Percentiles rank a stretch among this genome's conserved stretches.
phyloP scores from a whole-genome alignment of 306 rosid species.

The Rosa multiflora region DNA sequence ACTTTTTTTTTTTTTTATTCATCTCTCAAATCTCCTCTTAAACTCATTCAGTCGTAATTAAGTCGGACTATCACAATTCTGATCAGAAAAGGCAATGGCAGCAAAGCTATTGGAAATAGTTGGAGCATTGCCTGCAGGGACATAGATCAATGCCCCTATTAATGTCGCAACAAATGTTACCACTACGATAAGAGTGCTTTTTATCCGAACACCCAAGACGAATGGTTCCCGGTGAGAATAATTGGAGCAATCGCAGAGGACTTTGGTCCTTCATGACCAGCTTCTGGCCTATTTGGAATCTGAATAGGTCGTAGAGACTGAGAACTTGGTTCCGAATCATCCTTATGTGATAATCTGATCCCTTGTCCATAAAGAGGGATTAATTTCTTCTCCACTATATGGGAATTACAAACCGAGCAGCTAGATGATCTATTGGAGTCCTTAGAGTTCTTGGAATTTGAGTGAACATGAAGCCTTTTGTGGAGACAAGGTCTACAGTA shows the following conservation, averaged over 20 bases:
- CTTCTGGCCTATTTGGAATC: background rate
- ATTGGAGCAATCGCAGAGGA: background rate
- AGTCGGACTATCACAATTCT: too few species aligned
- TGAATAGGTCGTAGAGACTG: background rate
- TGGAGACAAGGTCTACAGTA: background rate
- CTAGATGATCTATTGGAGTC: background rate
- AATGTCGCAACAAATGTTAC: too few species aligned
- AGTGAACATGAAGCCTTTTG: background rate
- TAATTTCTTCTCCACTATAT: background rate
- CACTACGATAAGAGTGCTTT: too few species aligned
- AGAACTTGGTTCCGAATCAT: background rate
- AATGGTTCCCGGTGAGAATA: background rate
- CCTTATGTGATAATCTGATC: background rate
- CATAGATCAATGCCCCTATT: too few species aligned
- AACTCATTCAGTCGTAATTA: too few species aligned
- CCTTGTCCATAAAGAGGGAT: background rate
- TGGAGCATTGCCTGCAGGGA: too few species aligned
- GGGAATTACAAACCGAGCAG: background rate
- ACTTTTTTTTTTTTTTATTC: too few species aligned
- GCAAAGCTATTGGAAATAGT: too few species aligned
- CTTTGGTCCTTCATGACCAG: background rate
- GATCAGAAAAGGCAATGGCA: too few species aligned
- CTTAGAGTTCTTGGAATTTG: background rate
- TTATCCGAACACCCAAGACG: too few species aligned
- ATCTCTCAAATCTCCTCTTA: too few species aligned